A percentile compares a stretch with the other conserved stretches of the same genome.
phyloP scores from a whole-genome alignment of 106 monocot genomes.

The Dendrobium huoshanense region DNA sequence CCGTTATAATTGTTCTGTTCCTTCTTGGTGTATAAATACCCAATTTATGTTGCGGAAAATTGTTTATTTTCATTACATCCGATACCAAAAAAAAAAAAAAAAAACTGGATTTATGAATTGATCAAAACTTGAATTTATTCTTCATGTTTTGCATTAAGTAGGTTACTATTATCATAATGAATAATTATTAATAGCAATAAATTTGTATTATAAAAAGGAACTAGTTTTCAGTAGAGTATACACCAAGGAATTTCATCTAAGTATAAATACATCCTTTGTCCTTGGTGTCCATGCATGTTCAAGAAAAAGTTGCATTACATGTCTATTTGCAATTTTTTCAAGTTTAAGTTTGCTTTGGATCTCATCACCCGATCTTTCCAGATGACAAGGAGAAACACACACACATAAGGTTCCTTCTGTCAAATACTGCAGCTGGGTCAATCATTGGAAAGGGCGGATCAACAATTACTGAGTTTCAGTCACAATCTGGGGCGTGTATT shows the following conservation, averaged over 20 bases:
- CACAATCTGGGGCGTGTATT: conserved; percentile 93
- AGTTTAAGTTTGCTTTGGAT: neutral
- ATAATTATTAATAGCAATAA: neutral
- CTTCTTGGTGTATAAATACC: too few relatives aligned
- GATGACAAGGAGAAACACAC: conserved; percentile 77
- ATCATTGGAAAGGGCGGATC: conserved; percentile 98
- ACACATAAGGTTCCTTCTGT: conserved; percentile 81
- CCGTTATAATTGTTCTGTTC: too few relatives aligned
- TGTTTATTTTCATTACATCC: too few relatives aligned
- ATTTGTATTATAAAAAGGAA: neutral
- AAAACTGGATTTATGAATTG: neutral
- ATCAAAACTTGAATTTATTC: neutral
- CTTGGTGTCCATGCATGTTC: neutral
- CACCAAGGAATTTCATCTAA: neutral
- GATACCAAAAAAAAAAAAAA: neutral
- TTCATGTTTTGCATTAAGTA: neutral
- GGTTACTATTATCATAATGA: neutral
- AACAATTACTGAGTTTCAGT: conserved; percentile 92
- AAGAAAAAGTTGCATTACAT: neutral
- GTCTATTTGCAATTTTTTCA: neutral
- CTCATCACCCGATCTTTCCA: conserved; percentile 6
- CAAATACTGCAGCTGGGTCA: conserved; percentile 90
- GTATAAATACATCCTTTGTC: neutral
- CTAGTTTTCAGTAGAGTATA: neutral
- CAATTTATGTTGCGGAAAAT: too few relatives aligned